Evolutionary conservation across 768 basidiomycete genomes (phyloP).

Genomic region (Tubosaeta brunneosetosa): DNA sequence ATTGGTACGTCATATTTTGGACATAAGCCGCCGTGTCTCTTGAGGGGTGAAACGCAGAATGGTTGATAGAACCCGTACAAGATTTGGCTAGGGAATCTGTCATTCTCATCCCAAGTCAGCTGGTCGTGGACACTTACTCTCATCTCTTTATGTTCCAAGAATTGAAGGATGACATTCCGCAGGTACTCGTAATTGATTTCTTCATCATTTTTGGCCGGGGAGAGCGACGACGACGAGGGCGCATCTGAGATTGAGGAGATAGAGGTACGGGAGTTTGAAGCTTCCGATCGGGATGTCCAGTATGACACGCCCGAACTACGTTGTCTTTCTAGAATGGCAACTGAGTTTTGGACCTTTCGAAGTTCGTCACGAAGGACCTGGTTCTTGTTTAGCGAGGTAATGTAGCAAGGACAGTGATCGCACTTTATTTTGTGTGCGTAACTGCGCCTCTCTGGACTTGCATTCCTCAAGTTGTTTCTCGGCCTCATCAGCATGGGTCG

Average conservation of each 20-base stretch:
- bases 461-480: slow-evolving; percentile 72
- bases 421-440: slow-evolving; percentile 78
- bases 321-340: slow-evolving; percentile 82
- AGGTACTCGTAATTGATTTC: slow-evolving; percentile 95
- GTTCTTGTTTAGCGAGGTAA: slow-evolving; percentile 6
- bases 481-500: slow-evolving; percentile 44
- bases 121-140: slow-evolving; percentile 54
- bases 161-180: slow-evolving; percentile 93
- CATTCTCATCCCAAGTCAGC: neutral
- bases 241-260: slow-evolving; percentile 42
- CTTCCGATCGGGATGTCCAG: slow-evolving; percentile 57
- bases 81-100: slow-evolving; percentile 58
- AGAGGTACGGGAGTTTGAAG: slow-evolving; percentile 31
- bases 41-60: slow-evolving; percentile 94
- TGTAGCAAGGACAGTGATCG: slow-evolving; percentile 4
- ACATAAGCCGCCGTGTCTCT: slow-evolving; percentile 82
- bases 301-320: slow-evolving; percentile 94
- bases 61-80: slow-evolving; percentile 87
- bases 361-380: slow-evolving; percentile 91
- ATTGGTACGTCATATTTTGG: slow-evolving; percentile 59
- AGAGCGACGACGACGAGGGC: slow-evolving; percentile 32
- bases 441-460: slow-evolving; percentile 62
- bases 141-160: slow-evolving; percentile 98
- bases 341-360: slow-evolving; percentile 92
- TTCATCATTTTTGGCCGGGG: slow-evolving; percentile 58